Percentiles rank a stretch among this genome's conserved stretches.
Evolutionary conservation across 1,284 basidiomycete genomes (phyloP).

Genomic region (Malassezia sympodialis): DNA sequence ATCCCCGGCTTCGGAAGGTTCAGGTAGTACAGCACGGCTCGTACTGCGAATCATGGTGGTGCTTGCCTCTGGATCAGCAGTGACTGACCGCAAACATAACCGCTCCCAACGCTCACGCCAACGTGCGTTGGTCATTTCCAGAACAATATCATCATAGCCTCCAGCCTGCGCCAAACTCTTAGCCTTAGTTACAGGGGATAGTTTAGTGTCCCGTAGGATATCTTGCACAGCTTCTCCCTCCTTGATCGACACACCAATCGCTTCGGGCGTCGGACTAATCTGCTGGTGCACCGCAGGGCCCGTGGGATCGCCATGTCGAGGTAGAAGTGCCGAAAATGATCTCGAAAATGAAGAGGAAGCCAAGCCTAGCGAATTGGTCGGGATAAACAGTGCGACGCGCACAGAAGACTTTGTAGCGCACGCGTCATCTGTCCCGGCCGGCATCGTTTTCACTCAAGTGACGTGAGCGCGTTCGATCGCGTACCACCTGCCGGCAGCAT

Average conservation of each 20-base stretch:
- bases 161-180: constrained; percentile 29
- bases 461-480: background rate
- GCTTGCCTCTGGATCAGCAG: constrained; percentile 13
- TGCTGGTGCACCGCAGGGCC: background rate
- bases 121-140: constrained; percentile 74
- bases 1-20: constrained; percentile 10
- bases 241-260: constrained; percentile 18
- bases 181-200: constrained; percentile 25
- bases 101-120: constrained; percentile 82
- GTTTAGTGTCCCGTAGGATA: constrained; percentile 9
- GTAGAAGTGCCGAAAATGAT: background rate
- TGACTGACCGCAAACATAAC: constrained; percentile 60
- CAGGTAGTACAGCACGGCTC: constrained; percentile 23
- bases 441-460: background rate
- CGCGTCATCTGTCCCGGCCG: background rate
- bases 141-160: constrained; percentile 57
- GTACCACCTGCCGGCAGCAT: background rate
- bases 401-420: background rate
- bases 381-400: background rate
- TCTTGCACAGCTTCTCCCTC: constrained; percentile 8
- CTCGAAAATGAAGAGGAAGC: background rate
- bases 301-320: background rate
- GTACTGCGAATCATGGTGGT: constrained; percentile 22
- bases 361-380: background rate
- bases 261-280: constrained; percentile 25